A percentile compares a stretch with the other conserved stretches of the same genome.
These are phyloP conservation scores for Cerioporus squamosus DNA, from an alignment of 1,284 basidiomycete species.

Conservation along the genomic window DNA sequence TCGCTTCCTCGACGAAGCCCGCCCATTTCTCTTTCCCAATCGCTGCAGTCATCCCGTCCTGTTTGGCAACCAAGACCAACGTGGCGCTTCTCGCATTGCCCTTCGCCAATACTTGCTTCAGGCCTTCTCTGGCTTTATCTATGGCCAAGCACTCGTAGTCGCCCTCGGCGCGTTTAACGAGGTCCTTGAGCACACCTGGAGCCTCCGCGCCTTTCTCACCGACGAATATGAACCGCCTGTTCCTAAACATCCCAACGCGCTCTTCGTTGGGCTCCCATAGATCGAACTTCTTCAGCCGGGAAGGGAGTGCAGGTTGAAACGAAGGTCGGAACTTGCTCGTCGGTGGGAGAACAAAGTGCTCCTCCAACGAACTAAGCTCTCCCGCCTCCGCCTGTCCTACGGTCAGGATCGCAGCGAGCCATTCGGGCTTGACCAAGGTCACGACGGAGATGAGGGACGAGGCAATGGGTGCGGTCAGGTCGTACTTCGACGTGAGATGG, in stretches of 20 bases:
- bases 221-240: conserved; percentile 60
- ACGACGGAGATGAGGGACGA: conserved; percentile 59
- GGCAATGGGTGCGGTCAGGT: conserved; percentile 51
- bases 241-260: conserved; percentile 54
- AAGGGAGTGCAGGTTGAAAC: conserved; percentile 52
- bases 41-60: conserved; percentile 47
- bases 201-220: conserved; percentile 56
- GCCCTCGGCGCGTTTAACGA: conserved; percentile 58
- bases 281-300: conserved; percentile 51
- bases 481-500: conserved; percentile 56
- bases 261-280: conserved; percentile 70
- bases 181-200: conserved; percentile 50
- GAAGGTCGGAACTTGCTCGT: conserved; percentile 59
- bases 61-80: conserved; percentile 58
- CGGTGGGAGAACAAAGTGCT: conserved; percentile 50
- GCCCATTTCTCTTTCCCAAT: conserved; percentile 57
- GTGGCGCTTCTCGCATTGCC: conserved; percentile 48
- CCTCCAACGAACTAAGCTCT: conserved; percentile 50
- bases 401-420: conserved; percentile 61
- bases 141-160: conserved; percentile 63
- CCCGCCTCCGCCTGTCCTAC: conserved; percentile 43
- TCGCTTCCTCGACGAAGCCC: conserved; percentile 52
- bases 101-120: conserved; percentile 54
- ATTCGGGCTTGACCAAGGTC: conserved; percentile 63
- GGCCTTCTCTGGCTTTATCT: conserved; percentile 48